Base-by-base conservation (phyloP, 805 yeast species). In the Lachancea waltii region DNA sequence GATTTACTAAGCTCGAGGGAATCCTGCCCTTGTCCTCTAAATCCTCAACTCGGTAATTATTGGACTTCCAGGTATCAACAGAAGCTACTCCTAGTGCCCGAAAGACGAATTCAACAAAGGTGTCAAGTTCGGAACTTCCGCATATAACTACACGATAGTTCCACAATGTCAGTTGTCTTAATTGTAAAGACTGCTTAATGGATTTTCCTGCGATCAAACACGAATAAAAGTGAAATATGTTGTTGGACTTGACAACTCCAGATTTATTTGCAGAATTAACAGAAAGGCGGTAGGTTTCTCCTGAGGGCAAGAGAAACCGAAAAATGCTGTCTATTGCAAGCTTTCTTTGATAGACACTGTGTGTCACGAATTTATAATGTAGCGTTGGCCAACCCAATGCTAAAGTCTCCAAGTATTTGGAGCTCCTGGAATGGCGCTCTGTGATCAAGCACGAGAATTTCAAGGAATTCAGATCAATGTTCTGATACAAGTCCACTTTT, bases 321-420 rank as follows among this genome's bases (percentile, higher is more conserved):
- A 57, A 58, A 74, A 90, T 73, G 4, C 43, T 27, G 3, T 42
- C 38, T 3, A 21, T 19, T 7, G 30, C 27, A 3, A 58, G 14
- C 33, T 35, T 36, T 4, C 45, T 36, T 5, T 29, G 30, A 4
- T 51, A 46, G 2, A 73, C 48, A 40, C 81, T 69, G 41, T 79
- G 81, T 5, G 57, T 53, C 3, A 85, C 63, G 46, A 72, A 86
- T 7, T 60, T 53, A 40, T 72, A 70, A 3, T 85, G 77, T 21
- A 87, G 51, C 14, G 83, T 71, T 2, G 97, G 97, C 95, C 95
- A 86, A 2, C 90, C 89, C 30, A 86, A 53, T 0, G 90, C 84
- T 13, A 86, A 56, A 2, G 81, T 77, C 51, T 85, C 92, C 7
- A 87, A 55, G 54, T 81, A 87, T 51, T 86, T 87, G 7, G 79